These are phyloP conservation scores for Podospora australis DNA, from an alignment of 495 filamentous ascomycete genomes.

Conservation along the genomic window DNA sequence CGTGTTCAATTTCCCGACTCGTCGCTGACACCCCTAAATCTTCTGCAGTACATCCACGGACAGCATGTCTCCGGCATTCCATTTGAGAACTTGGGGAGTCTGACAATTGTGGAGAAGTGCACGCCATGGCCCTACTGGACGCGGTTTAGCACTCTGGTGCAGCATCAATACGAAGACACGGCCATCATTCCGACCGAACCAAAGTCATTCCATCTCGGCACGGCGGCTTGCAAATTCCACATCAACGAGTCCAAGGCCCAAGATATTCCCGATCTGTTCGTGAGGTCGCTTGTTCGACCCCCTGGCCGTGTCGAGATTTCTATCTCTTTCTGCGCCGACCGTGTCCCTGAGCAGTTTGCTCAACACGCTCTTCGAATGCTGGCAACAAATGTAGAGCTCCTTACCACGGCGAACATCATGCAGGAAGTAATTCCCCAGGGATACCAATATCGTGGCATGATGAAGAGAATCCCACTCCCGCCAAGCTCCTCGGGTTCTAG, in stretches of 20 bases:
- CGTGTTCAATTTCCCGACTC: slow-evolving; percentile 37
- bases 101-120: slow-evolving; percentile 39
- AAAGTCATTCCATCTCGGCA: slow-evolving; percentile 35
- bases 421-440: slow-evolving; percentile 34
- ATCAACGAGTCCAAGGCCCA: slow-evolving; percentile 33
- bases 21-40: slow-evolving; percentile 32
- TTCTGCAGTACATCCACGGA: slow-evolving; percentile 34
- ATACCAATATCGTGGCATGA: slow-evolving; percentile 27
- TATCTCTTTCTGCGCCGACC: slow-evolving; percentile 38
- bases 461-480: slow-evolving; percentile 32
- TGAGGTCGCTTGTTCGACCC: slow-evolving; percentile 31
- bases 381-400: slow-evolving; percentile 32
- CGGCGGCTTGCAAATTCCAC: slow-evolving; percentile 32
- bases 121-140: slow-evolving; percentile 46
- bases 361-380: slow-evolving; percentile 38
- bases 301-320: slow-evolving; percentile 29
- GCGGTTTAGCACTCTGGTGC: slow-evolving; percentile 39
- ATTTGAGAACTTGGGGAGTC: slow-evolving; percentile 37
- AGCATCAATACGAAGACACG: slow-evolving; percentile 35
- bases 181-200: slow-evolving; percentile 25
- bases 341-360: slow-evolving; percentile 31
- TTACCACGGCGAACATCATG: slow-evolving; percentile 36
- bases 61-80: slow-evolving; percentile 36
- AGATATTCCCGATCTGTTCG: slow-evolving; percentile 34
- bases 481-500: slow-evolving; percentile 13